phyloP scores from a whole-genome alignment of 345 rosid genomes.

The Cardiospermum halicacabum region DNA sequence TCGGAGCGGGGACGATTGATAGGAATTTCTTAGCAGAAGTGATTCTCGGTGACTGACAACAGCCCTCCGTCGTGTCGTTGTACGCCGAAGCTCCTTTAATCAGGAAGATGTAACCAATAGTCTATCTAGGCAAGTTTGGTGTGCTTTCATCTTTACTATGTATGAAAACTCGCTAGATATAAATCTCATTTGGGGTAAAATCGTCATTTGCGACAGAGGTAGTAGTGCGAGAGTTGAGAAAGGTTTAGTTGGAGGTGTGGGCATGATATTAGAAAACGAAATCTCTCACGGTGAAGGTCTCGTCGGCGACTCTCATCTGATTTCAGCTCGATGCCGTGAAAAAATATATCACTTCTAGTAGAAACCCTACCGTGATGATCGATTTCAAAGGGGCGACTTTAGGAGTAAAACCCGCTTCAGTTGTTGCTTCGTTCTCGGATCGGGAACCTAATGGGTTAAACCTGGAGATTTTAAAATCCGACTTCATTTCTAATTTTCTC shows the following conservation, averaged over 20 bases:
- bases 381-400: constrained; percentile 63
- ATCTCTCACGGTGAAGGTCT: constrained; percentile 77
- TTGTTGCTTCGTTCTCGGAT: constrained; percentile 79
- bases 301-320: constrained; percentile 73
- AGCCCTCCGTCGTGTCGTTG: constrained; percentile 56
- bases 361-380: constrained; percentile 48
- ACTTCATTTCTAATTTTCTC: constrained; percentile 80
- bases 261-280: constrained; percentile 81
- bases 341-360: constrained; percentile 36
- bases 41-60: constrained; percentile 48
- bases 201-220: constrained; percentile 73
- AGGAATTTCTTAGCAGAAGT: constrained; percentile 70
- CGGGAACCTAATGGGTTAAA: constrained; percentile 70
- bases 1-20: constrained; percentile 78
- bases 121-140: constrained; percentile 67
- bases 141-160: constrained; percentile 56
- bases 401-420: constrained; percentile 75
- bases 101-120: constrained; percentile 57
- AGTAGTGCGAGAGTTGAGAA: constrained; percentile 75
- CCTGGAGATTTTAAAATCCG: constrained; percentile 74
- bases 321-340: constrained; percentile 64
- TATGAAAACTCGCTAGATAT: constrained; percentile 72
- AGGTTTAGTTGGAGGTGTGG: constrained; percentile 79
- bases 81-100: constrained; percentile 53
- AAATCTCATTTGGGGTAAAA: constrained; percentile 53